Base-by-base conservation (phyloP, 495 filamentous ascomycete genomes). In the Apiosordaria backusii region DNA sequence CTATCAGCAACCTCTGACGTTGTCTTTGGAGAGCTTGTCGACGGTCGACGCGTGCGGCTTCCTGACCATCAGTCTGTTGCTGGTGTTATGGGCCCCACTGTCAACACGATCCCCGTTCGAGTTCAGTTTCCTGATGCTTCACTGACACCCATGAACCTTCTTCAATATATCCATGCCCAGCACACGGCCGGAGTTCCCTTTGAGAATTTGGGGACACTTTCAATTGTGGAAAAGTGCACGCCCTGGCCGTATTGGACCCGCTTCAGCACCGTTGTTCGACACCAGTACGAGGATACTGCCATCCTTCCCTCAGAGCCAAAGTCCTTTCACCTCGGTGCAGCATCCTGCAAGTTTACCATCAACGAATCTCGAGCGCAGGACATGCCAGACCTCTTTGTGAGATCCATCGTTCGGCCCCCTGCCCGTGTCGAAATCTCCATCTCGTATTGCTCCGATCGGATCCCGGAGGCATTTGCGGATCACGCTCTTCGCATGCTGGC, bases 201-300 rank as follows among this genome's bases (percentile, higher is more conserved):
- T 64, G 80, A 81, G 67, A 80, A 77, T 54, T 69, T 82, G 18
- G 78, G 80, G 16, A 72, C 72, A n/a, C 70, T 78, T 13, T 72
- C 73, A 21, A 78, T 83, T 55, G 72, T 83, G 3, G 78, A 80
- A 64, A 81, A 79, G 45, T 81, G 78, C 64, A 83, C 81, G 15
- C 63, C 76, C 0, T 83, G 81, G 81, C 79, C 80, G 3, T 79
- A 81, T 24, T 83, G 81, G 81, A 79, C 78, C 4, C 79, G 79
- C 1, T 81, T 83, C 68, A 81, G 79, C 68, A 77, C 75, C 0
- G 65, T 81, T 13, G 75, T 83, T 3, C 78, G 78, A 55, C 81
- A 82, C 57, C 78, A 76, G 65, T 72, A 68, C 67, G 75, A 80
- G 53, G 75, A 79, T 60, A 71, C 71, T 2, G 70, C 71, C 23